Evolutionary conservation across 1,284 basidiomycete genomes (phyloP).

Genomic region (Trichosporon sp.): DNA sequence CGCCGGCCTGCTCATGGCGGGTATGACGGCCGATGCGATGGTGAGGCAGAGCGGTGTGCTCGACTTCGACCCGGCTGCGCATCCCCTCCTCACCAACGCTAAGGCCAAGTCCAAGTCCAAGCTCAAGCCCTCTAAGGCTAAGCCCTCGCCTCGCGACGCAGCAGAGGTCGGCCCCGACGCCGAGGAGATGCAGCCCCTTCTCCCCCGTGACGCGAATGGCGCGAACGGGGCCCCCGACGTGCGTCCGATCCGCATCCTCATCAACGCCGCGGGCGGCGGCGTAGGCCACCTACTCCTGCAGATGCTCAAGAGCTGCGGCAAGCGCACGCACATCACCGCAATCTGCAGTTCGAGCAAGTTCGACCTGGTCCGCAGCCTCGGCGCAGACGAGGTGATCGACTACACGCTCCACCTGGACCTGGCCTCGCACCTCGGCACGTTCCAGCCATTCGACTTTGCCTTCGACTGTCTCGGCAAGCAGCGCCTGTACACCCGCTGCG

Average conservation of each 20-base stretch:
- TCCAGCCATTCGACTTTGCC: constrained; percentile 10
- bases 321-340: constrained; percentile 58
- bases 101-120: too few relatives aligned
- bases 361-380: constrained; percentile 49
- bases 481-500: constrained; percentile 30
- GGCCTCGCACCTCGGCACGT: not conserved
- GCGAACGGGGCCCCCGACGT: not conserved
- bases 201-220: not conserved
- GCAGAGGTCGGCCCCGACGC: not conserved
- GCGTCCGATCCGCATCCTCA: constrained; percentile 3
- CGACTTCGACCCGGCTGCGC: not conserved
- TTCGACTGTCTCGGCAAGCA: constrained; percentile 19
- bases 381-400: constrained; percentile 54
- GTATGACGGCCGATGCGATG: constrained; percentile 11
- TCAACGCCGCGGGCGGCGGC: constrained; percentile 36
- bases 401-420: constrained; percentile 53
- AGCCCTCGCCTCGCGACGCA: too few relatives aligned
- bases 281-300: constrained; percentile 63
- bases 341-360: constrained; percentile 57
- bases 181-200: not conserved
- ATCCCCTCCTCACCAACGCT: too few relatives aligned
- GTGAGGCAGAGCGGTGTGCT: not conserved
- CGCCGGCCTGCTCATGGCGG: not conserved
- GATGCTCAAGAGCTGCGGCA: constrained; percentile 33
- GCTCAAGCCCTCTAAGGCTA: too few relatives aligned